Evolutionary conservation across 169 alveolate genomes (phyloP).

Genomic region (Plasmodium relictum): DNA sequence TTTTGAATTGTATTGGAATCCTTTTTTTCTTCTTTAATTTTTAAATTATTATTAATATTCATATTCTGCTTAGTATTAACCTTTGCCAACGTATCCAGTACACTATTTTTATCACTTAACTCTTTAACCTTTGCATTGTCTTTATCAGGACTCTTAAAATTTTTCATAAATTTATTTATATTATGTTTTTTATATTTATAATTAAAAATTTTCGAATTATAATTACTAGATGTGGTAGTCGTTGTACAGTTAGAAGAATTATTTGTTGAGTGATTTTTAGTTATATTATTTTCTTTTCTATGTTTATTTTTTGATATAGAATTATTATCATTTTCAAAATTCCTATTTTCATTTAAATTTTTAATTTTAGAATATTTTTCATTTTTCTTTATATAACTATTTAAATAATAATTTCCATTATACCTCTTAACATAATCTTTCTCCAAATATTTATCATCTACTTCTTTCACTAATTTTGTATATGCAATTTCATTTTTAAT

Average conservation of each 20-base stretch:
- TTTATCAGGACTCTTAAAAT: neutral
- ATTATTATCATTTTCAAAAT: neutral
- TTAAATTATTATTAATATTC: neutral
- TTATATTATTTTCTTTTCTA: neutral
- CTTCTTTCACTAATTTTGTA: slow-evolving; percentile 21
- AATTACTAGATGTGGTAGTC: slow-evolving; percentile 22
- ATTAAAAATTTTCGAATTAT: slow-evolving; percentile 8
- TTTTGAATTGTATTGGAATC: neutral
- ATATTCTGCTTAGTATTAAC: neutral
- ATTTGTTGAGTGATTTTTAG: neutral
- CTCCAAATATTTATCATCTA: neutral
- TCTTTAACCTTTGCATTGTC: neutral
- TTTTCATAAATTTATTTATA: neutral
- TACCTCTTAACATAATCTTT: slow-evolving; percentile 1
- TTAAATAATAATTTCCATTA: neutral
- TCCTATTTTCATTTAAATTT: slow-evolving; percentile 7
- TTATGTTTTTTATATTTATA: slow-evolving; percentile 17
- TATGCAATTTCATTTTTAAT: neutral
- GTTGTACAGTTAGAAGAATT: slow-evolving; percentile 18
- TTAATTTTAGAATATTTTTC: slow-evolving; percentile 3
- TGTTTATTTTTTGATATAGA: neutral
- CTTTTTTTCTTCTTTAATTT: slow-evolving; percentile 10
- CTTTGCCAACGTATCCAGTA: neutral
- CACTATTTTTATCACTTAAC: neutral
- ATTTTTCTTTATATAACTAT: slow-evolving; percentile 1